Base-by-base conservation (phyloP, 1,284 basidiomycete genomes). In the Retiboletus flavoniger region DNA sequence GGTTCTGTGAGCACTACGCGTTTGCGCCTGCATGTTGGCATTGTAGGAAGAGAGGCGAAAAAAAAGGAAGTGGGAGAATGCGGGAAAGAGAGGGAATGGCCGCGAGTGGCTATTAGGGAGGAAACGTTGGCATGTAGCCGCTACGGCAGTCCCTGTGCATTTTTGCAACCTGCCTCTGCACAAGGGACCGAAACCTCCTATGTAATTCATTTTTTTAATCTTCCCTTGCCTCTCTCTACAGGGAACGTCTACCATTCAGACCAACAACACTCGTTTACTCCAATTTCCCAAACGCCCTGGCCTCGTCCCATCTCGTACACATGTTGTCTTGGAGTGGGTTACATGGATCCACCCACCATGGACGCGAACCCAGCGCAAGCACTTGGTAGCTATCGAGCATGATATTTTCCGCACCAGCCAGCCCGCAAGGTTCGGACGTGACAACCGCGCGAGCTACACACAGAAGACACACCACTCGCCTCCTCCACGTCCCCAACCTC, bases 1-100 rank as follows among this genome's bases (percentile, higher is more conserved):
- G 87, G 88, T 70, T 91, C 84, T 63, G 84, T 88, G 78, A 91
- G 87, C 65, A 93, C 82, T 64, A 95, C 92, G 75, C 90, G 86
- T 75, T 95, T 95, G 75, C 92, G 87, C 65, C 93, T 87, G 75
- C 91, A 91, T 68, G 91, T 89, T 63, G 92, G 91, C 92, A 95
- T 95, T 61, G 71, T 72, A 61, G 55, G 55, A 57, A 57, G 56
- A 52, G 59, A 48, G 53, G 53, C 49, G 50, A 55, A 54, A 53
- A 57, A 57, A 61, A 66, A 60, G 56, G 61, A 62, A 62, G 58
- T 60, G 63, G 60, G 60, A 61, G 58, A 55, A 62, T 59, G 68
- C 71, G 68, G 64, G 69, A 70, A 70, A 69, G 63, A 57, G 65
- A 73, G 57, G 66, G 67, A 68, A 65, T 45, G 69, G 71, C 67